Evolutionary conservation across 2,329 filamentous ascomycete genomes (phyloP).

Genomic region (Colletotrichum endophyticum): DNA sequence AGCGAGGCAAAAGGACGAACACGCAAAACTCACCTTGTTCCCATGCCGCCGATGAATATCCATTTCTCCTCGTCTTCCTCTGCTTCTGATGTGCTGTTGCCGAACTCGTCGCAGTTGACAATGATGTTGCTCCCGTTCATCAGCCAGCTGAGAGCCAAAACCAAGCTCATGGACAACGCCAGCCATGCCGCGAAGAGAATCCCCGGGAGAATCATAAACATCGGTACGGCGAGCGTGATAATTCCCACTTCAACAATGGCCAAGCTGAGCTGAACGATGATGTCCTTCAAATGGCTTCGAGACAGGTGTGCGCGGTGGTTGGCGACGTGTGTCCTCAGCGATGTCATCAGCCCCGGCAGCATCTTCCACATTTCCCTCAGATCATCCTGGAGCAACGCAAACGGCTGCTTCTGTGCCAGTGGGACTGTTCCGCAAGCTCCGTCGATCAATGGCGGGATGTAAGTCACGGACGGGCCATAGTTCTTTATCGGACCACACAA

Average conservation of each 20-base stretch:
- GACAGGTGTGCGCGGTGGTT: conserved; percentile 21
- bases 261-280: conserved; percentile 27
- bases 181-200: conserved; percentile 31
- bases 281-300: conserved; percentile 25
- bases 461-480: conserved; percentile 29
- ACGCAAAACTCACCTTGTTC: conserved; percentile 30
- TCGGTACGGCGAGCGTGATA: conserved; percentile 26
- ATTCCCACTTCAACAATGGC: conserved; percentile 29
- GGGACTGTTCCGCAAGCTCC: conserved; percentile 37
- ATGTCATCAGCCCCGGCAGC: conserved; percentile 24
- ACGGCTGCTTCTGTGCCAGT: conserved; percentile 26
- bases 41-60: conserved; percentile 39
- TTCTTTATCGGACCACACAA: conserved; percentile 13
- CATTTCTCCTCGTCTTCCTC: conserved; percentile 34
- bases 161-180: conserved; percentile 22
- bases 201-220: conserved; percentile 35
- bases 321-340: conserved; percentile 20
- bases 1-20: background rate
- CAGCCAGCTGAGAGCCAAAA: conserved; percentile 29
- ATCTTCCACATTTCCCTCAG: conserved; percentile 22
- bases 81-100: conserved; percentile 30
- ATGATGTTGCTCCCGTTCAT: conserved; percentile 30
- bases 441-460: conserved; percentile 39
- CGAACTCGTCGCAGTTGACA: conserved; percentile 23
- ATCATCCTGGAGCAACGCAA: conserved; percentile 27